Evolutionary conservation across 768 basidiomycete genomes (phyloP).

Genomic region (Leucosporidium creatinivorum): DNA sequence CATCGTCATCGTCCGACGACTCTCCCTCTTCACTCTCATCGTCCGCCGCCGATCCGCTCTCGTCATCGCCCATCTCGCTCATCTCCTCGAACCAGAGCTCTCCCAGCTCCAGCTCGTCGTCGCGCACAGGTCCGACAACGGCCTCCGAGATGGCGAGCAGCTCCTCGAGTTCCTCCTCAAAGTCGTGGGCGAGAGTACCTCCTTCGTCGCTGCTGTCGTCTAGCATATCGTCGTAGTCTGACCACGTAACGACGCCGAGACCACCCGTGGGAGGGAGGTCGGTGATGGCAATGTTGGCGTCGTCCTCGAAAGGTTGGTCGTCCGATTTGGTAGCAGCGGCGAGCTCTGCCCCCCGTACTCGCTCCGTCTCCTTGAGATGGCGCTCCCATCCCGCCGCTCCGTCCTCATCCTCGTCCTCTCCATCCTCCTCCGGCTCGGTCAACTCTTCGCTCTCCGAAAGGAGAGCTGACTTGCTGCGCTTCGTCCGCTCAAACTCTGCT

Average conservation of each 20-base stretch:
- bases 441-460: not conserved
- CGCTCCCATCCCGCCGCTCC: slow-evolving; percentile 14
- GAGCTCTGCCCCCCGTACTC: not conserved
- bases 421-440: slow-evolving; percentile 5
- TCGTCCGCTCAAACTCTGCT: slow-evolving; percentile 15
- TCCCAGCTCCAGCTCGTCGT: slow-evolving; percentile 20
- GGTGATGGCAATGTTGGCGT: slow-evolving; percentile 20
- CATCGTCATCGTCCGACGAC: slow-evolving; percentile 11
- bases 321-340: slow-evolving; percentile 1
- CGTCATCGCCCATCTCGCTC: slow-evolving; percentile 6
- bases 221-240: slow-evolving; percentile 28
- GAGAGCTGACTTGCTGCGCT: not conserved
- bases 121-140: slow-evolving; percentile 24
- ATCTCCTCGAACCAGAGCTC: slow-evolving; percentile 29
- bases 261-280: slow-evolving; percentile 23
- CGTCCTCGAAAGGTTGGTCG: slow-evolving; percentile 2
- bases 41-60: slow-evolving; percentile 1
- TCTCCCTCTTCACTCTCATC: slow-evolving; percentile 2
- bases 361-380: slow-evolving; percentile 19
- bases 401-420: not conserved
- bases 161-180: slow-evolving; percentile 29
- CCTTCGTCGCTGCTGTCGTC: slow-evolving; percentile 16
- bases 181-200: slow-evolving; percentile 7
- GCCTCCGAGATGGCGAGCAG: slow-evolving; percentile 29
- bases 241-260: slow-evolving; percentile 30